Evolutionary conservation across 2,329 filamentous ascomycete species (phyloP).

Genomic region (Claviceps africana): DNA sequence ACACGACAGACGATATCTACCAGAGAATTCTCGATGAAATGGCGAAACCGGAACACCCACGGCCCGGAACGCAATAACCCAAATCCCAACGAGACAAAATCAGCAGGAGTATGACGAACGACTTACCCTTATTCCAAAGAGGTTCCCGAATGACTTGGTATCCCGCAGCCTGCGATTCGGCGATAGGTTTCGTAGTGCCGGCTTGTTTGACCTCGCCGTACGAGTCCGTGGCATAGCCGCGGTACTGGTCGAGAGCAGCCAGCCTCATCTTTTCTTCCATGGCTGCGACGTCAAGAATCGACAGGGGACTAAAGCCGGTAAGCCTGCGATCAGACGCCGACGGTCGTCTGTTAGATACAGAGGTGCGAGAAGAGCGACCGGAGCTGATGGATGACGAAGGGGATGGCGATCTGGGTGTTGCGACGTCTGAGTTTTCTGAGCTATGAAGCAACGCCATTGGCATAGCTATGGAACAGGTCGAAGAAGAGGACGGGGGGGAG

Average conservation of each 20-base stretch:
- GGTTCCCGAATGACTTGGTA: conserved; percentile 49
- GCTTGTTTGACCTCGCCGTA: conserved; percentile 43
- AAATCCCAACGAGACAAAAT: too few relatives aligned
- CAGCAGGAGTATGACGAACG: background rate
- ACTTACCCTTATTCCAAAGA: conserved; percentile 51
- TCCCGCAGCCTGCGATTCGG: conserved; percentile 37
- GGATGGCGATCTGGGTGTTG: conserved; percentile 40
- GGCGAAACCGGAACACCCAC: background rate
- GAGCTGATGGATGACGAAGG: conserved; percentile 34
- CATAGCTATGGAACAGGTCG: conserved; percentile 9
- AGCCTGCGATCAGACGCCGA: conserved; percentile 37
- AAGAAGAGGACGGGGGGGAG: background rate
- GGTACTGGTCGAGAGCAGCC: conserved; percentile 44
- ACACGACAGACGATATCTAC: background rate
- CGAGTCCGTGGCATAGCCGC: conserved; percentile 44
- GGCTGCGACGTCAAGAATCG: conserved; percentile 39
- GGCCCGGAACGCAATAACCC: too few relatives aligned
- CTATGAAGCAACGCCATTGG: conserved; percentile 25
- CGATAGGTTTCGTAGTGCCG: conserved; percentile 37
- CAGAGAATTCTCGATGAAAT: background rate
- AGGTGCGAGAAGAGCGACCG: conserved; percentile 33
- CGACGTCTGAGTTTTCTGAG: conserved; percentile 35
- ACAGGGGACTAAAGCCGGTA: conserved; percentile 40
- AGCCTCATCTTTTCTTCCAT: conserved; percentile 48
- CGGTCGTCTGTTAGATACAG: conserved; percentile 37